Evolutionary conservation across 805 yeast species (phyloP).

Genomic region (Kuraishia floccosa): DNA sequence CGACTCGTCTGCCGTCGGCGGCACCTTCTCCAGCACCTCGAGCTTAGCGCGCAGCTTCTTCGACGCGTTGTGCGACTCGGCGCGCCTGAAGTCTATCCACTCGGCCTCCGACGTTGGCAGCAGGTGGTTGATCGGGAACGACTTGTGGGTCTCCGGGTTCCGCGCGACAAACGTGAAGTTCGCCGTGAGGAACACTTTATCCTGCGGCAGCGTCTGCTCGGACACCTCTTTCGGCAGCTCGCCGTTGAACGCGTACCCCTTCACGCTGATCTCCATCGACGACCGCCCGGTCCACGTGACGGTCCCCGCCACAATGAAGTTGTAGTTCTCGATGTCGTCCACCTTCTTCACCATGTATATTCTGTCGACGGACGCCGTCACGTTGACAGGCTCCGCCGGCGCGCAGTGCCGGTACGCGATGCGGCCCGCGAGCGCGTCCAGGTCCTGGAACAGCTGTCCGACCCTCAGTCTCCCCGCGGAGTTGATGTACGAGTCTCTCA

Average conservation of each 20-base stretch:
- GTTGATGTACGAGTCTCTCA: conserved; percentile 80
- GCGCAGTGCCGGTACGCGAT: conserved; percentile 86
- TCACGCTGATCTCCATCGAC: conserved; percentile 90
- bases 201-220: conserved; percentile 46
- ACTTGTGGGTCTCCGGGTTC: conserved; percentile 83
- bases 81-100: conserved; percentile 76
- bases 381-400: conserved; percentile 95
- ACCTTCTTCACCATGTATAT: conserved; percentile 78
- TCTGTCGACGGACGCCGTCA: conserved; percentile 90
- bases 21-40: conserved; percentile 45
- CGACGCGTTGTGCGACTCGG: conserved; percentile 81
- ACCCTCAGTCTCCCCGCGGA: conserved; percentile 87
- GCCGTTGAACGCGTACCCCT: conserved; percentile 67
- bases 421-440: conserved; percentile 89
- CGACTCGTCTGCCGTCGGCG: conserved; percentile 75
- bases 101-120: conserved; percentile 68
- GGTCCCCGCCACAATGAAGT: conserved; percentile 78
- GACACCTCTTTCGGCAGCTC: conserved; percentile 39
- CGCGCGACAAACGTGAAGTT: conserved; percentile 94
- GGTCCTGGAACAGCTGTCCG: conserved; percentile 89
- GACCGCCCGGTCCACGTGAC: conserved; percentile 94
- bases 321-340: conserved; percentile 64
- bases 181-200: conserved; percentile 73
- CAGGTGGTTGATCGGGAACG: conserved; percentile 76
- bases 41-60: conserved; percentile 70